Base-by-base conservation (phyloP, 2,329 filamentous ascomycete genomes). In the Aureobasidium sp. region DNA sequence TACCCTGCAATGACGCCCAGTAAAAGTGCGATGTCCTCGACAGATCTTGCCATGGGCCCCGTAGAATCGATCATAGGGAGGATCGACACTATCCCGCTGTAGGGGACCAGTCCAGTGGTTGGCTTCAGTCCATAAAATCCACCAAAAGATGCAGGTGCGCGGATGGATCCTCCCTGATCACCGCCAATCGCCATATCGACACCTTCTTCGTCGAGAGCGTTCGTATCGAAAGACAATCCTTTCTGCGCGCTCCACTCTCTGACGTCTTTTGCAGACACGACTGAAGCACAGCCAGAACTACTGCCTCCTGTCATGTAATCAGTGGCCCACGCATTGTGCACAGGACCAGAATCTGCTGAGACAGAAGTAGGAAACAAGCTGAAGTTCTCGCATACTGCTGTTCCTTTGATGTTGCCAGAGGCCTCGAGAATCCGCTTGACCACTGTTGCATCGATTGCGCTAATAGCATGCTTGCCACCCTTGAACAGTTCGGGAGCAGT, bases 351-450 rank as follows among this genome's bases (percentile, higher is more conserved):
- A n/a, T 72, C 68, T 0, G 71, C 69, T 4, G 73, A 73, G 45
- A 65, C 68, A 8, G 69, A 72, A 14, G 74, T 57, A 4, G 68
- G 69, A 8, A 70, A 69, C 54, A 70, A 66, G 39, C 68, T 74
- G 35, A 74, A 66, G 57, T 76, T 74, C 60, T 77, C 75, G 56
- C 75, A 78, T 3, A 71, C 73, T 39, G 66, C 69, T 44, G 71
- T 73, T 10, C 75, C 74, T 6, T 61, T 61, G 16, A 78, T 66
- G 2, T 60, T 70, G 4, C 65, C 74, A 2, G 72, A 73, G 16
- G 68, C 65, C 22, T 69, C 67, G 25, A 77, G 61, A 0, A 74
- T 62, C 2, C 74, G 66, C 3, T 66, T 66, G 1, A 72, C 71
- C 16, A 76, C 65, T 0, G 70, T 71, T 2, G 75, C 74, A 55